Evolutionary conservation across 495 filamentous ascomycete species (phyloP), one percentile per base, ranked within the genome.

Genomic region (Neurospora sublineolata): DNA sequence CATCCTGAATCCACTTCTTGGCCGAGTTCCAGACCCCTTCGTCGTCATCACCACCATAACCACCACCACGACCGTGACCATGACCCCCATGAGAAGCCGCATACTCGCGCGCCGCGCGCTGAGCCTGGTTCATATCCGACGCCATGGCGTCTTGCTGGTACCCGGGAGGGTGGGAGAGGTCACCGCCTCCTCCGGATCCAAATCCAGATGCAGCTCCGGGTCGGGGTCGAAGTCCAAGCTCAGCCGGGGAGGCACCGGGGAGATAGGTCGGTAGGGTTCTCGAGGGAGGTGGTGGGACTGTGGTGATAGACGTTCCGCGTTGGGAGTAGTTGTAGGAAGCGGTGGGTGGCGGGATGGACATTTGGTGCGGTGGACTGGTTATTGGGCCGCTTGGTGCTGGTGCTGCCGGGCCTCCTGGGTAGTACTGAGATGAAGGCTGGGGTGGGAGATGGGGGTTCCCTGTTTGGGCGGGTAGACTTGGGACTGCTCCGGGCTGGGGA

Each of bases 1-100:
- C 89, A 58, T 80, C 86, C 74, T 85, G 83, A 67, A 87, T 83
- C 86, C 88, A 88, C 72, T 86, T 85, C 82, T 84, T 89, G 3
- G 88, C 89, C 16, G 82, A 83, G 5, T 80, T 83, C 79, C 87
- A 82, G 11, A 89, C 77, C 1, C 86, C 83, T 7, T 80, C 80
- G 18, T 83, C 86, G 10, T 82, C 84, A 5, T 79, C 84, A n/a
- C 9, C 44, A 11, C 68, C 23, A 36, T 12, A n/a, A n/a, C 41
- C 77, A 0, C 86, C 83, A 6, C 80, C 80, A 16, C 83, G 85
- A 9, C 82, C 84, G 6, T 79, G 83, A 9, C 40, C 40, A 18
- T 70, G 46, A 30, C 10, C 30, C 16, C 30, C 18, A 72, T 79
- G 72, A 58, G 58, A 68, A 69, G 75, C 76, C 41, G 68, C 76